phyloP scores from a whole-genome alignment of 2,329 filamentous ascomycete genomes.

The Sarocladium strictum region DNA sequence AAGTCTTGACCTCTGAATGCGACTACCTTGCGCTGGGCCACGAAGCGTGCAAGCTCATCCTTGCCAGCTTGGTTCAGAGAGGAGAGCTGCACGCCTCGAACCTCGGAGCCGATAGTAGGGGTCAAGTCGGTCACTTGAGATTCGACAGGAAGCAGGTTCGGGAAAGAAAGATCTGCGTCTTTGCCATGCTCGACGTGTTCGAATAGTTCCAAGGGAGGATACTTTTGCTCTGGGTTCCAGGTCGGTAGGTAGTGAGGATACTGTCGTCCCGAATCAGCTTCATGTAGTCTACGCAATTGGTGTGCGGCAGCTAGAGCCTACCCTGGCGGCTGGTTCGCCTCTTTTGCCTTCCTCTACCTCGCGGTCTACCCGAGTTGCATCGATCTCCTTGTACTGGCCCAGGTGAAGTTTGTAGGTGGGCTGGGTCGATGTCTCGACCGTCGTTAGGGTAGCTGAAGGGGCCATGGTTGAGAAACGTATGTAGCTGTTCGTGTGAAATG shows the following conservation, averaged over 20 bases:
- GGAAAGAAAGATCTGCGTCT: constrained; percentile 63
- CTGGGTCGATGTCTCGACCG: background rate
- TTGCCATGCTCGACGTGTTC: constrained; percentile 71
- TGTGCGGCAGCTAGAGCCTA: too few species aligned
- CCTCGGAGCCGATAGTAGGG: constrained; percentile 69
- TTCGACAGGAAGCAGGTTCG: constrained; percentile 56
- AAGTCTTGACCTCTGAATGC: constrained; percentile 74
- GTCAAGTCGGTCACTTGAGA: constrained; percentile 56
- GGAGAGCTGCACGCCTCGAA: constrained; percentile 66
- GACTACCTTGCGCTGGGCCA: constrained; percentile 75
- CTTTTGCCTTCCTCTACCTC: constrained; percentile 26
- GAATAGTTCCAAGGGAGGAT: constrained; percentile 61
- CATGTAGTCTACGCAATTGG: too few species aligned
- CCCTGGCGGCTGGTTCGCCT: constrained; percentile 22
- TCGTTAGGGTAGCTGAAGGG: background rate
- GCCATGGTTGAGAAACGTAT: background rate
- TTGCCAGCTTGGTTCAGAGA: constrained; percentile 62
- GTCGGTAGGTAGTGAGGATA: constrained; percentile 70
- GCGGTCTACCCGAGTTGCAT: constrained; percentile 18
- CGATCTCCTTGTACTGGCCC: constrained; percentile 26
- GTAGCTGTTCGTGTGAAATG: too few species aligned
- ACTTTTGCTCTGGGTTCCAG: constrained; percentile 60
- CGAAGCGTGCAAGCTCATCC: constrained; percentile 69
- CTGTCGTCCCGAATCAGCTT: constrained; percentile 19
- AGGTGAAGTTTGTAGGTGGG: constrained; percentile 19